Conservation (phyloP, 2,329 filamentous ascomycete genomes). For the Kalaharituber pfeilii region DNA sequence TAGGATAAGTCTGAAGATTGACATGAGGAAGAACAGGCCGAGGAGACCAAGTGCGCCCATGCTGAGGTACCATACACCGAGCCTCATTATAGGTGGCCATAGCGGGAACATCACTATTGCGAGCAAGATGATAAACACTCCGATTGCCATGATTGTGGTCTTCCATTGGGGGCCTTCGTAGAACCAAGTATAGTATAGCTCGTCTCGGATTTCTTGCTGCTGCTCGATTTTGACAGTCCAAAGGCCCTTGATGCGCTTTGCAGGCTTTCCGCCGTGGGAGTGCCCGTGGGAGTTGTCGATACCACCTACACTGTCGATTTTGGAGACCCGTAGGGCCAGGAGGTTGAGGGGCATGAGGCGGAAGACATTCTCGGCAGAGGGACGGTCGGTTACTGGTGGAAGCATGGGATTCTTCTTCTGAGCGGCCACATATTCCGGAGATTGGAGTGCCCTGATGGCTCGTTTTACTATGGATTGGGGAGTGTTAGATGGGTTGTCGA, state of each 20-base stretch:
- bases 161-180: constrained; percentile 90
- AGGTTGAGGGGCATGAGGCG: constrained; percentile 90
- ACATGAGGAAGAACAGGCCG: constrained; percentile 91
- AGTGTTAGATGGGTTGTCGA: not conserved
- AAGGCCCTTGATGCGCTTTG: constrained; percentile 82
- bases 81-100: constrained; percentile 78
- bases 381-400: constrained; percentile 71
- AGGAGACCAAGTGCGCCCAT: constrained; percentile 84
- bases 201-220: constrained; percentile 74
- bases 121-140: constrained; percentile 70
- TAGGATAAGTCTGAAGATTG: constrained; percentile 85
- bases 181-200: constrained; percentile 91
- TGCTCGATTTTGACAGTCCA: constrained; percentile 95
- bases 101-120: constrained; percentile 85
- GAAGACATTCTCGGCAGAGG: constrained; percentile 80
- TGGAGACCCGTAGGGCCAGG: constrained; percentile 74
- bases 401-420: constrained; percentile 76
- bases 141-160: constrained; percentile 75
- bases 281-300: constrained; percentile 44
- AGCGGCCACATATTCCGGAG: constrained; percentile 63
- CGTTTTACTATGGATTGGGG: constrained; percentile 56
- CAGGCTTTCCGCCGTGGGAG: constrained; percentile 48
- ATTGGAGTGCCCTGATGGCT: constrained; percentile 75
- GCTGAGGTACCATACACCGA: constrained; percentile 92
- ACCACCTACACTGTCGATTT: constrained; percentile 29